These are phyloP conservation scores for Wickerhamiella occidentalis DNA, from an alignment of 805 yeast species.

Conservation along the genomic window DNA sequence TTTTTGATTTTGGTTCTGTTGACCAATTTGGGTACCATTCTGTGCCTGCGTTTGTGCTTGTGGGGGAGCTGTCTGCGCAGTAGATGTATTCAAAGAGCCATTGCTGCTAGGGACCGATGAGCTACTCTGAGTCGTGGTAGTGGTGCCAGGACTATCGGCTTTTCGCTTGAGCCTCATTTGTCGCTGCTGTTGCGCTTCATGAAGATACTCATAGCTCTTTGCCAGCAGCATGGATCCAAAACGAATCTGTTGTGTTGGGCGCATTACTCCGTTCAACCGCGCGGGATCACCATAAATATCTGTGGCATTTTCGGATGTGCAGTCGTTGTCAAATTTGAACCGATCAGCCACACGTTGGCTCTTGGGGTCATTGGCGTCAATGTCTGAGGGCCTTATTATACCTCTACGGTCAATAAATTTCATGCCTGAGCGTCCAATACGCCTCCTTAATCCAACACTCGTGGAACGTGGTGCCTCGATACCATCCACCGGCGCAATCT, in stretches of 20 bases:
- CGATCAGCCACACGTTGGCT: conserved; percentile 40
- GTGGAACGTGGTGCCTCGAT: conserved; percentile 22
- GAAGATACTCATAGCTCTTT: conserved; percentile 67
- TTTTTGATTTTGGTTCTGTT: neutral
- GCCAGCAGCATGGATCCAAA: conserved; percentile 85
- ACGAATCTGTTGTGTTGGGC: conserved; percentile 77
- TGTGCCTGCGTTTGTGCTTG: neutral
- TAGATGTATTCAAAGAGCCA: neutral
- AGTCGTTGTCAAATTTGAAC: conserved; percentile 58
- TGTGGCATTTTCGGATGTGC: conserved; percentile 32
- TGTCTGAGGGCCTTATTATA: conserved; percentile 24
- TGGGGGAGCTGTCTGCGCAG: neutral
- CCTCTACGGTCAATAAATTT: conserved; percentile 64
- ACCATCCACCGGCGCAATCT: conserved; percentile 12
- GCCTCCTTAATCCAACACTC: conserved; percentile 42
- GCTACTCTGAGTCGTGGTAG: neutral
- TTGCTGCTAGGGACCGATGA: too few relatives aligned
- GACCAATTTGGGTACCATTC: neutral
- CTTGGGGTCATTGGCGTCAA: conserved; percentile 18
- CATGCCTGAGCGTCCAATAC: conserved; percentile 62
- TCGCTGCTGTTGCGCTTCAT: conserved; percentile 64
- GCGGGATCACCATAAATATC: conserved; percentile 72
- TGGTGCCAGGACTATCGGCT: neutral
- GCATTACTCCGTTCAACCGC: conserved; percentile 64
- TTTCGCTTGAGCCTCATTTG: conserved; percentile 36